A percentile compares a stretch with the other conserved stretches of the same genome.
Conservation (phyloP, 805 yeast genomes). For the Ogataea zsoltii region DNA sequence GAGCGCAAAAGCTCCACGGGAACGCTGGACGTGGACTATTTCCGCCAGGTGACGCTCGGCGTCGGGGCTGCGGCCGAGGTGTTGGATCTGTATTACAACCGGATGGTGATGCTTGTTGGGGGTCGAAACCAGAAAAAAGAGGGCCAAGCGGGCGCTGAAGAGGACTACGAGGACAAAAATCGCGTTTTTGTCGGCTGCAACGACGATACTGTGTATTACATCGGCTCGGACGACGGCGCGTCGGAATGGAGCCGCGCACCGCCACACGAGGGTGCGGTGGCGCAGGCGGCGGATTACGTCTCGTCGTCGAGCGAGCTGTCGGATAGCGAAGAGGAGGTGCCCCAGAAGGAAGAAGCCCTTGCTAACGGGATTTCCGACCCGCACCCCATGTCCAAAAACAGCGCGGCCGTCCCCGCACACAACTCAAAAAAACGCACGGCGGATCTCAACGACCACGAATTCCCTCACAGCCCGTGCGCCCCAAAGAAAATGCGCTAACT, state of each 20-base stretch:
- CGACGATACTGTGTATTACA: conserved; percentile 26
- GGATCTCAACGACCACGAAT: conserved; percentile 16
- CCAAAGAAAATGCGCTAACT: conserved; percentile 21
- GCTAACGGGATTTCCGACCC: too few species aligned
- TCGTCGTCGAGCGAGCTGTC: neutral
- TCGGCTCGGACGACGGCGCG: conserved; percentile 6
- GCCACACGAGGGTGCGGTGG: neutral
- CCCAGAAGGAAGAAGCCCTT: too few species aligned
- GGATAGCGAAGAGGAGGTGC: neutral
- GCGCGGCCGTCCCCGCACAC: neutral
- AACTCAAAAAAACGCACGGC: conserved; percentile 19
- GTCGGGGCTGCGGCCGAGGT: conserved; percentile 40
- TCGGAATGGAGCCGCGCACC: neutral
- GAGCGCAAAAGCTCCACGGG: conserved; percentile 29
- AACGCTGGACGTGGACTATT: conserved; percentile 33
- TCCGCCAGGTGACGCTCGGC: conserved; percentile 26
- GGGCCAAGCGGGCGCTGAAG: conserved; percentile 7
- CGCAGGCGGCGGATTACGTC: neutral
- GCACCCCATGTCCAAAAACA: neutral
- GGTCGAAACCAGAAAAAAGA: conserved; percentile 10
- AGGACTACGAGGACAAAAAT: conserved; percentile 10
- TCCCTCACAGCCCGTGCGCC: conserved; percentile 16
- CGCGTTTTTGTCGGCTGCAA: conserved; percentile 33
- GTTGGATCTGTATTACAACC: conserved; percentile 47
- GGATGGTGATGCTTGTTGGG: conserved; percentile 54